Evolutionary conservation across 2,329 filamentous ascomycete genomes (phyloP), one percentile per base, ranked within the genome.

Genomic region (Cryphonectria radicalis): DNA sequence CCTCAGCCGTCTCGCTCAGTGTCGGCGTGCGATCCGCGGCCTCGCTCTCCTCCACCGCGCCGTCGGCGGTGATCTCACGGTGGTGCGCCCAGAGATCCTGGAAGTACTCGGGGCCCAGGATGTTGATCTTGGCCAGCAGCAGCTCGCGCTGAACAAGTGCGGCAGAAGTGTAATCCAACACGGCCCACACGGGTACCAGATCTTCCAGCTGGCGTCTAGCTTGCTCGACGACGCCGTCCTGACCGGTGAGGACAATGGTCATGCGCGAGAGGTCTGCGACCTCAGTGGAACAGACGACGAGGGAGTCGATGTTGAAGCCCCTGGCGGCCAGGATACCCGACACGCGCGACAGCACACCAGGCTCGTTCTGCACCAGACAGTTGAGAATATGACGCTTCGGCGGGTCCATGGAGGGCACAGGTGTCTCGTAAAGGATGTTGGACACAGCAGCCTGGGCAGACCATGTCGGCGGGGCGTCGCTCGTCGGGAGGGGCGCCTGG

Each of bases 381-480:
- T 99, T 99, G 83, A 99, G 91, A 79, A 99, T 90, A 83, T 99
- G 96, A 69, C 95, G 92, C 85, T 97, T 98, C 62, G 94, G 92
- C 11, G 96, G 95, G 35, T 91, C 91, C 77, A 87, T 87, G 19
- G 94, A 95, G 10, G 94, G 93, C 25, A 93, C 87, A 7, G 96
- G 96, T 3, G 95, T 98, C 87, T 99, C 96, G 87, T 99, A 99
- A 82, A 99, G 93, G 80, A 99, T 99, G 81, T 95, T 97, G 80
- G 94, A 97, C 75, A 99, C 96, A 76, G 96, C 96, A 25, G 96
- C 94, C 77, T 96, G 95, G 53, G 95, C 95, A 79, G 95, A 97
- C 87, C 94, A 94, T 14, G 94, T 87, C 50, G 93, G 91, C 40
- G 92, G 87, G 70, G 92, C 87, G 76, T 93, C 90, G 75, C 89